Evolutionary conservation across 331 rosid species (phyloP).

Genomic region (Stylosanthes scabra): DNA sequence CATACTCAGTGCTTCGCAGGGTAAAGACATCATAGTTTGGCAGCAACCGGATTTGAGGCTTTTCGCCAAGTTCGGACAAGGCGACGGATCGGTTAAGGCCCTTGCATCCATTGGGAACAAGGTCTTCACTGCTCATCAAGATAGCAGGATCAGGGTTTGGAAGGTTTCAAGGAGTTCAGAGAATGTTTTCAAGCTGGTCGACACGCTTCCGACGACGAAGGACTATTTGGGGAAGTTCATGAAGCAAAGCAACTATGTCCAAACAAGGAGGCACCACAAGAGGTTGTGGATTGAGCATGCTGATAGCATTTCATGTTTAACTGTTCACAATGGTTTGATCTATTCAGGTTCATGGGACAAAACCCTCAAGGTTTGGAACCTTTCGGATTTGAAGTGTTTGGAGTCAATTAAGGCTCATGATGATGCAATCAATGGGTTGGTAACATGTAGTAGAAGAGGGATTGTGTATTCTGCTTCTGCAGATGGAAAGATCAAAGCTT

Average conservation of each 20-base stretch:
- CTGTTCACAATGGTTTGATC: conserved; percentile 65
- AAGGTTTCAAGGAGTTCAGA: conserved; percentile 80
- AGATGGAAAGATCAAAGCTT: conserved; percentile 90
- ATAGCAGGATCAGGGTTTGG: conserved; percentile 87
- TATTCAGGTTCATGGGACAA: conserved; percentile 99
- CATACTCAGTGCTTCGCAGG: conserved; percentile 86
- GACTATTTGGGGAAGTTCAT: conserved; percentile 88
- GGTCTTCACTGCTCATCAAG: conserved; percentile 93
- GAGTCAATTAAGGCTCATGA: conserved; percentile 93
- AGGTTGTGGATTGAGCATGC: conserved; percentile 89
- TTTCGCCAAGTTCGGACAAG: conserved; percentile 83
- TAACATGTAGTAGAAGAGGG: conserved; percentile 66
- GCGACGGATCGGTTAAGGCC: conserved; percentile 87
- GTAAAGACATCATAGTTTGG: conserved; percentile 89
- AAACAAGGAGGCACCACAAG: conserved; percentile 86
- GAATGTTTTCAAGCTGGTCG: conserved; percentile 69
- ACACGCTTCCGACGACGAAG: conserved; percentile 80
- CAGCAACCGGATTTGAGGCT: conserved; percentile 85
- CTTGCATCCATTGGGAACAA: conserved; percentile 69
- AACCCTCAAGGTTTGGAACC: conserved; percentile 83
- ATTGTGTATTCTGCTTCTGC: conserved; percentile 95
- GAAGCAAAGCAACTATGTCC: conserved; percentile 92
- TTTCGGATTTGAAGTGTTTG: conserved; percentile 90
- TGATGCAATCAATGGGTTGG: conserved; percentile 87
- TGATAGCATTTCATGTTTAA: conserved; percentile 83